A percentile compares a stretch with the other conserved stretches of the same genome.
These are phyloP conservation scores for Cytospora leucostoma DNA, from an alignment of 2,329 filamentous ascomycete genomes.

Conservation along the genomic window DNA sequence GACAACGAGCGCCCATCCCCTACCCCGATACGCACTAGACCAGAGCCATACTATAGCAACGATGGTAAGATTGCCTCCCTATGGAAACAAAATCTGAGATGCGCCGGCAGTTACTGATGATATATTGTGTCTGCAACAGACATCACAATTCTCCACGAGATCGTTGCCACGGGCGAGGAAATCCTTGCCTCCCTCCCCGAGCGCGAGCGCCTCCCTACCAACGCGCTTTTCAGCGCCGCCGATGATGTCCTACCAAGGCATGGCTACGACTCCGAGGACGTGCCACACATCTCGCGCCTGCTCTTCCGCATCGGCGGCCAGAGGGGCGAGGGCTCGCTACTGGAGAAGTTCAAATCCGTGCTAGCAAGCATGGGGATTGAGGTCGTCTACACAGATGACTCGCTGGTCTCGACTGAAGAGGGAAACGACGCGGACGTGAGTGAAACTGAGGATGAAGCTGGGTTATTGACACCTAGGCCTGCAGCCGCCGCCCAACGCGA, in stretches of 20 bases:
- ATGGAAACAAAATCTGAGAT: not conserved
- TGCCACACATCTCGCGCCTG: conserved; percentile 72
- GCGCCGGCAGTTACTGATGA: conserved; percentile 27
- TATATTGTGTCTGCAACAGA: conserved; percentile 52
- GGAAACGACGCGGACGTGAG: conserved; percentile 11
- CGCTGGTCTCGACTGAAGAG: conserved; percentile 15
- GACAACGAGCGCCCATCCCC: conserved; percentile 18
- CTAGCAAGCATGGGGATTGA: conserved; percentile 71
- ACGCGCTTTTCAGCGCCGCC: conserved; percentile 80
- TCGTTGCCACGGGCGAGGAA: conserved; percentile 71
- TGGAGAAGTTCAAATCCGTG: conserved; percentile 70
- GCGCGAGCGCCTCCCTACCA: conserved; percentile 67
- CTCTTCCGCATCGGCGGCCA: conserved; percentile 76
- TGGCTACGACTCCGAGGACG: conserved; percentile 72
- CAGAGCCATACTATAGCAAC: conserved; percentile 26
- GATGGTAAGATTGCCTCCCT: conserved; percentile 17
- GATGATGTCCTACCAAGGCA: conserved; percentile 71
- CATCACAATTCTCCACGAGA: conserved; percentile 75
- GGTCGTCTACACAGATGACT: conserved; percentile 58
- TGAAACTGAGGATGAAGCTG: conserved; percentile 7
- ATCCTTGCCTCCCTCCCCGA: conserved; percentile 59
- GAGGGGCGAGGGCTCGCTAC: conserved; percentile 57
- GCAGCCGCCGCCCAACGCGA: conserved; percentile 2
- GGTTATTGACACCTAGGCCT: conserved; percentile 13
- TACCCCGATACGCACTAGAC: conserved; percentile 15